Conservation (phyloP, 305 asterid genomes). For the Fraxinus albicans region DNA sequence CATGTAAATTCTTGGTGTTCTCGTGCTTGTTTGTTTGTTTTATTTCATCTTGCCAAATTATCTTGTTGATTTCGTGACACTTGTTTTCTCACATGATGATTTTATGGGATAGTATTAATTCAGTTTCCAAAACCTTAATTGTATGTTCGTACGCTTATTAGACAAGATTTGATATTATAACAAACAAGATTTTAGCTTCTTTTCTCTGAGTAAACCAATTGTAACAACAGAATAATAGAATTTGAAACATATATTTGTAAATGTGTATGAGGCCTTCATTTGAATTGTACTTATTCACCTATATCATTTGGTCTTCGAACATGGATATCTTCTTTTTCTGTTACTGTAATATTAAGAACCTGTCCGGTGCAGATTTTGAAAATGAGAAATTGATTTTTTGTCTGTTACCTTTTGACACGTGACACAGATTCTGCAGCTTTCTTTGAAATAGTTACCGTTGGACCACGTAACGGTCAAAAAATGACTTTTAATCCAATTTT, state of each 20-base stretch:
- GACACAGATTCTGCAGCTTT: too few species aligned
- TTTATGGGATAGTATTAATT: background rate
- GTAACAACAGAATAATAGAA: background rate
- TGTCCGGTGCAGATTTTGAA: too few species aligned
- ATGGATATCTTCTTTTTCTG: background rate
- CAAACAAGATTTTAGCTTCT: background rate
- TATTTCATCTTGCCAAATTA: too few species aligned
- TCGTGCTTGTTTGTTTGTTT: too few species aligned
- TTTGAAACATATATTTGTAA: background rate
- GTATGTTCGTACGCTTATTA: background rate
- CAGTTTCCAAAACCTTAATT: background rate
- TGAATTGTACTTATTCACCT: background rate
- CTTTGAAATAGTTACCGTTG: too few species aligned
- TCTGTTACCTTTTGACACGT: too few species aligned
- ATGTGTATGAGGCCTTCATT: background rate
- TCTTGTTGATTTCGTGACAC: too few species aligned
- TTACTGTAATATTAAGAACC: background rate
- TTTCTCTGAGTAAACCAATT: background rate
- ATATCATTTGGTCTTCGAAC: background rate
- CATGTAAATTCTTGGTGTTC: too few species aligned
- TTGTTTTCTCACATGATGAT: background rate
- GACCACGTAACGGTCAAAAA: too few species aligned
- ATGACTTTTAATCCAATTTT: too few species aligned
- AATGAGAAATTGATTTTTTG: too few species aligned
- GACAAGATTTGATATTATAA: background rate